Base-by-base conservation (phyloP, 2,329 filamentous ascomycete species). In the Ambrosiella xylebori region DNA sequence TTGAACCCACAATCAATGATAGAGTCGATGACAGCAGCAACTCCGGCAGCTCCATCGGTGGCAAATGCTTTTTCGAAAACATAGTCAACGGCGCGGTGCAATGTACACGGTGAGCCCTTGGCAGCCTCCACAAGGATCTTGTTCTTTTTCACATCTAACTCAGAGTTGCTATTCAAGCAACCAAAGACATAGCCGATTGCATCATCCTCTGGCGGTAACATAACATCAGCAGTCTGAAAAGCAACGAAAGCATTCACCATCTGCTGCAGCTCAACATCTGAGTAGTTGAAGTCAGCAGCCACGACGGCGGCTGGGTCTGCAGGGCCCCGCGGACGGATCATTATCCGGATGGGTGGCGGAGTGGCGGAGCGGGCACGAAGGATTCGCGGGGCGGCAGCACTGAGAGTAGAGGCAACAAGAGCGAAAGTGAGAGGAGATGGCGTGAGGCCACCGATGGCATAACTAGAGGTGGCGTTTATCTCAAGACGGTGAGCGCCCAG, bases 11-110 rank as follows among this genome's bases (percentile, higher is more conserved):
- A 73, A 2, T 12, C 54, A 0, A 63, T 62, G 11, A 80, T 63
- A 6, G 65, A 64, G 3, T 66, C 63, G 36, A 79, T 64, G 1
- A 67, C 67, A 1, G 38, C 59, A 62, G 38, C 44, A 0, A 56
- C 39, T 17, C 45, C 54, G 1, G 45, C 38, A 7, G 35, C 40
- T 12, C 47, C 66, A 3, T 49, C 19, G 27, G 62, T 63, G 7
- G 58, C 54, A 51, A 63, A 61, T 7, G 62, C 59, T 39, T 62
- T 52, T 8, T 60, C 66, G 2, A 76, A 63, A 9, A 79, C 66
- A 15, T 71, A 68, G 63, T 81, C 78, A 59, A 79, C 78, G 1
- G 78, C 78, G 13, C 78, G 73, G 65, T 80, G 77, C 61, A 81
- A 76, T n/a, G 78, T 71, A 61, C 73, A 74, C 13, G 65, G 65